A percentile compares a stretch with the other conserved stretches of the same genome.
These are phyloP conservation scores for Phycomyces blakesleeanus DNA, from an alignment of 192 early-diverging fungal genomes.

Conservation along the genomic window DNA sequence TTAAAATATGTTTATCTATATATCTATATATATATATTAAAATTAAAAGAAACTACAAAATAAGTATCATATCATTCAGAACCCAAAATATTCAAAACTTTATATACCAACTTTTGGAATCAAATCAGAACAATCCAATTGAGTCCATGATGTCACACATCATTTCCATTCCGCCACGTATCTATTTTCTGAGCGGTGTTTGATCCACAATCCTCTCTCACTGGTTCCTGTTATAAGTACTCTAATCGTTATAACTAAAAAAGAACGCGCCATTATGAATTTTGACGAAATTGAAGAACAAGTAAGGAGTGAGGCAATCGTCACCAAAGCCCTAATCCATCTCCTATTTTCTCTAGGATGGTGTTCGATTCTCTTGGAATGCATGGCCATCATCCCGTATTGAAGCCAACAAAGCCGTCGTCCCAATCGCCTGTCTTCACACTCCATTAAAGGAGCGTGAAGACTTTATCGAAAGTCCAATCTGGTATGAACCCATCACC, in stretches of 20 bases:
- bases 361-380: constrained; percentile 97
- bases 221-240: constrained; percentile 3
- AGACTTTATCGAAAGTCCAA: constrained; percentile 64
- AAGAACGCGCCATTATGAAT: constrained; percentile 50
- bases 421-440: constrained; percentile 90
- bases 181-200: neutral
- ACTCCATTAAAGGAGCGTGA: constrained; percentile 92
- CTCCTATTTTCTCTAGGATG: constrained; percentile 56
- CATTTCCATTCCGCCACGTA: neutral
- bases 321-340: neutral
- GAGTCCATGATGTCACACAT: neutral
- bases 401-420: constrained; percentile 92
- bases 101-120: too few relatives aligned
- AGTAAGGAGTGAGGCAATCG: constrained; percentile 6
- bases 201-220: neutral
- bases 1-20: too few relatives aligned
- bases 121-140: too few relatives aligned
- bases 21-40: too few relatives aligned
- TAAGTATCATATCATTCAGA: too few relatives aligned
- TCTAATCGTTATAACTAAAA: constrained; percentile 7
- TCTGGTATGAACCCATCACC: constrained; percentile 96
- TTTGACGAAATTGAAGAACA: constrained; percentile 90
- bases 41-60: too few relatives aligned
- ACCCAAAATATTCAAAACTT: too few relatives aligned
- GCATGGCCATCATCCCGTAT: constrained; percentile 89